These are phyloP conservation scores for Russula ochroleuca DNA, from an alignment of 768 basidiomycete species.

Conservation along the genomic window DNA sequence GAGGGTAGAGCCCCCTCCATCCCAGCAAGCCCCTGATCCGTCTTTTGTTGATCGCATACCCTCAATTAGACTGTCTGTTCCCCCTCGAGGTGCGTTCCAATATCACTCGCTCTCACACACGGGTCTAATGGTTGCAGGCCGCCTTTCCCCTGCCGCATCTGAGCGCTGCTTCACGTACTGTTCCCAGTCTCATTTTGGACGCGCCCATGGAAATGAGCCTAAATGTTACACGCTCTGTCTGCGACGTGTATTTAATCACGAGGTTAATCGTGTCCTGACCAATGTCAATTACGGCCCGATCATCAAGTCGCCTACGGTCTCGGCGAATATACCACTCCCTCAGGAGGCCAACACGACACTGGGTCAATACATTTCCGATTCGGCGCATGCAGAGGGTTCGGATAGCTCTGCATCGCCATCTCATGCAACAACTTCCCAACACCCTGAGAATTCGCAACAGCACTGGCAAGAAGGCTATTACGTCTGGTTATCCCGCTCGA, in stretches of 20 bases:
- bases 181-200: constrained; percentile 34
- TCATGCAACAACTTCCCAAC: constrained; percentile 1
- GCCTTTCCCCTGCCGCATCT: constrained; percentile 34
- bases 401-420: constrained; percentile 14
- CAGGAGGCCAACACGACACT: constrained; percentile 21
- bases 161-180: constrained; percentile 39
- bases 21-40: constrained; percentile 16
- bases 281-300: constrained; percentile 19
- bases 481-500: constrained; percentile 58
- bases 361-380: constrained; percentile 35
- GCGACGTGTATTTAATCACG: constrained; percentile 38
- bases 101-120: not conserved
- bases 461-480: constrained; percentile 78
- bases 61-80: constrained; percentile 23
- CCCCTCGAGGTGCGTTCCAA: constrained; percentile 12
- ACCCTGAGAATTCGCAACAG: constrained; percentile 39
- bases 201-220: constrained; percentile 34
- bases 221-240: constrained; percentile 38
- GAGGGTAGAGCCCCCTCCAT: constrained; percentile 15
- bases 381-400: constrained; percentile 8
- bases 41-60: constrained; percentile 23
- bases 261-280: constrained; percentile 32
- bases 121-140: constrained; percentile 24
- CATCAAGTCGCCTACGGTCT: constrained; percentile 19
- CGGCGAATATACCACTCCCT: constrained; percentile 22